Evolutionary conservation across 2,329 filamentous ascomycete genomes (phyloP), one percentile per base, ranked within the genome.

Genomic region (Phyllosticta citriasiana): DNA sequence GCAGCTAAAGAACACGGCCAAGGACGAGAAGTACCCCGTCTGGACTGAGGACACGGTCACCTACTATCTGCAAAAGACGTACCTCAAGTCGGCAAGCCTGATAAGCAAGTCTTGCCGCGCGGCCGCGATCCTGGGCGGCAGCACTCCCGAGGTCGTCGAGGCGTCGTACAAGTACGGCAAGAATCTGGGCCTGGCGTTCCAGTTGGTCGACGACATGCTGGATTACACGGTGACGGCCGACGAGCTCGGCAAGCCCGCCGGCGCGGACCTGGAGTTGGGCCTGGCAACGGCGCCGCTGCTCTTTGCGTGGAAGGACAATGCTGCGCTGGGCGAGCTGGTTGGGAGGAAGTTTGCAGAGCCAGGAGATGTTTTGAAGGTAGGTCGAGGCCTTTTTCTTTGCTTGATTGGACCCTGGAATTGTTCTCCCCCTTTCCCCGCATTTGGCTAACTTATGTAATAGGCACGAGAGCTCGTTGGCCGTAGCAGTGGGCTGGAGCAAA

Each of bases 31-130:
- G 65, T 87, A 89, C 67, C 93, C 93, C 0, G 78, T 82, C 9
- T 97, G 89, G 84, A 94, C 88, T 1, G 90, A 97, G 70, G 89
- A 96, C 59, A 89, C 91, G 1, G 83, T 99, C 64, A 83, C 85
- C 26, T 97, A 99, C 77, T 99, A 99, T 73, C 80, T 99, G 57
- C 91, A 97, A 72, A 99, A 99, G 82, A 99, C 94, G 27, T 99
- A 99, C 71, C 83, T 99, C 67, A 99, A 99, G 79, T 95, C 91
- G 1, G 94, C 94, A 3, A 95, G 89, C 66, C 79, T 99, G 69
- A 97, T 99, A 71, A 95, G 89, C 72, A 99, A 99, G 76, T 95
- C 89, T 30, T 97, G 93, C 74, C 87, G 94, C 57, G 91, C 93
- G 0, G 85, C 94, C 2, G 93, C 94, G 2, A 78, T 99, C 54